A percentile compares a stretch with the other conserved stretches of the same genome.
These are phyloP conservation scores for Rhodotorula sp. DNA, from an alignment of 1,284 basidiomycete species.

Conservation along the genomic window DNA sequence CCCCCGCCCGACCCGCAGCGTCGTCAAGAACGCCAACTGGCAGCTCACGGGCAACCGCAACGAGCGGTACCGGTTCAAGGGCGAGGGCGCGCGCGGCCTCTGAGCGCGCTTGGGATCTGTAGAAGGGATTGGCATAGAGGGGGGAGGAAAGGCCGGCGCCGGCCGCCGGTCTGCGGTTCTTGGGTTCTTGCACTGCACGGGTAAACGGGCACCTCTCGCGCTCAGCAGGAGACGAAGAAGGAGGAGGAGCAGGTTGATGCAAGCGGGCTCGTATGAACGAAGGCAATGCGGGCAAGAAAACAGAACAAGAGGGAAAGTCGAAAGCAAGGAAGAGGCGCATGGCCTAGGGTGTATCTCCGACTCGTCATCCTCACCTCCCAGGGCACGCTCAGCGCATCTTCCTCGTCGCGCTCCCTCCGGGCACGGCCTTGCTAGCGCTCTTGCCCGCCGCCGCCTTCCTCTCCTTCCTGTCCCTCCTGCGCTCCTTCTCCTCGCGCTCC, in stretches of 20 bases:
- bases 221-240: not conserved
- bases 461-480: constrained; percentile 7
- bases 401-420: not conserved
- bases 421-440: not conserved
- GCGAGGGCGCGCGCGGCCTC: not conserved
- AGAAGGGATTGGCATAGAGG: no score
- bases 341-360: not conserved
- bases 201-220: not conserved
- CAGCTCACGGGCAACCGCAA: constrained; percentile 28
- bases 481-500: constrained; percentile 12
- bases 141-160: not conserved
- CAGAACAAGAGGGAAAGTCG: not conserved
- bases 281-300: no score
- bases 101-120: not conserved
- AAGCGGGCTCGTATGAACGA: not conserved
- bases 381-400: constrained; percentile 1
- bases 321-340: not conserved
- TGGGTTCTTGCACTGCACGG: not conserved
- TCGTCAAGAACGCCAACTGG: constrained; percentile 29
- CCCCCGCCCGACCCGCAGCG: constrained; percentile 8
- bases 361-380: not conserved
- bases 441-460: not conserved
- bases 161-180: not conserved
- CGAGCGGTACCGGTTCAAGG: constrained; percentile 13
- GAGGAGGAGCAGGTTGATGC: not conserved